phyloP scores from a whole-genome alignment of 2,329 filamentous ascomycete genomes.

The Talaromyces marneffei region DNA sequence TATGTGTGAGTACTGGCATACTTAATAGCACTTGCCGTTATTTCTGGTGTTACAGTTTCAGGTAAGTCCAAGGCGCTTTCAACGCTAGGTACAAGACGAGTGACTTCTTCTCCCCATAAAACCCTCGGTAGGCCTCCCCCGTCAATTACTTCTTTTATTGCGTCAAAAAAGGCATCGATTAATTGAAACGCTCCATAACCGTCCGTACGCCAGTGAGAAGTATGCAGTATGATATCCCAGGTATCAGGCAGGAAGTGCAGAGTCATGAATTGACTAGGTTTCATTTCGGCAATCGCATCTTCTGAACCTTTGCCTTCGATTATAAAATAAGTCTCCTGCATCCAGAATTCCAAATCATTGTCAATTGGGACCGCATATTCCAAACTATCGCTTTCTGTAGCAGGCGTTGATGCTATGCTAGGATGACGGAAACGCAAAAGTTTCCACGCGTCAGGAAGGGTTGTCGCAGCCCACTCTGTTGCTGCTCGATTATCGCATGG shows the following conservation, averaged over 20 bases:
- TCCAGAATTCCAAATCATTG: not conserved
- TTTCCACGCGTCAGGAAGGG: conserved; percentile 10
- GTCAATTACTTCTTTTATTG: conserved; percentile 1
- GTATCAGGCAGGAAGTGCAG: not conserved
- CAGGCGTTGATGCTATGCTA: conserved; percentile 1
- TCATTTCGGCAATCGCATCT: conserved; percentile 3
- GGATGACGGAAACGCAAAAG: conserved; percentile 7
- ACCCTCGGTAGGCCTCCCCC: not conserved
- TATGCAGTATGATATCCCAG: conserved; percentile 3
- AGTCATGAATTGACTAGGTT: not conserved
- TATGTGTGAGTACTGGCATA: conserved; percentile 6
- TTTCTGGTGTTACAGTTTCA: not conserved
- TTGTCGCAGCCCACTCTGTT: not conserved
- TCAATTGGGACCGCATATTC: not conserved
- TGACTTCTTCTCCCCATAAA: conserved; percentile 2
- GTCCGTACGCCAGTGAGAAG: conserved; percentile 9
- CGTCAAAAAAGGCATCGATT: conserved; percentile 2
- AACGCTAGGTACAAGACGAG: conserved; percentile 6
- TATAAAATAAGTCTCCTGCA: not conserved
- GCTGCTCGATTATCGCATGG: not conserved
- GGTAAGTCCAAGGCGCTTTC: conserved; percentile 4
- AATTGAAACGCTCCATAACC: conserved; percentile 7
- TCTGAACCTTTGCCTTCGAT: not conserved
- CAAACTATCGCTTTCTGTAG: not conserved
- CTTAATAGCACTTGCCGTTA: not conserved